Conservation (phyloP, 2,329 filamentous ascomycete genomes). For the Drechslera avenae region DNA sequence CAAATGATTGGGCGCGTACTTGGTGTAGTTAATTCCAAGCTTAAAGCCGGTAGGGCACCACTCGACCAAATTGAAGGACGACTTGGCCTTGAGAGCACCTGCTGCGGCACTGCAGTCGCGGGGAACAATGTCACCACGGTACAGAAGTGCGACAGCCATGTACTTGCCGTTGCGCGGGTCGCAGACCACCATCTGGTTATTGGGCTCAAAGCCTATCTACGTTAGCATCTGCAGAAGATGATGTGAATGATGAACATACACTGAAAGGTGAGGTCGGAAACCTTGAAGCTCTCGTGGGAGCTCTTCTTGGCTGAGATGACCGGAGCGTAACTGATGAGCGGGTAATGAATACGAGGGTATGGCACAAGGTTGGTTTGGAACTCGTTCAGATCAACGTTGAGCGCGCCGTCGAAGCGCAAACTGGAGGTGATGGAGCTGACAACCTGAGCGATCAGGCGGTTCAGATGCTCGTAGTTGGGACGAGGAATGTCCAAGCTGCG, state of each 20-base stretch:
- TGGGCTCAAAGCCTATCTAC: conserved; percentile 69
- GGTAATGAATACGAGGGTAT: conserved; percentile 76
- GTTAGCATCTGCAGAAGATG: conserved; percentile 31
- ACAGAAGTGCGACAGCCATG: conserved; percentile 74
- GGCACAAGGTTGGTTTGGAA: conserved; percentile 79
- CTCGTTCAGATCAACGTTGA: conserved; percentile 77
- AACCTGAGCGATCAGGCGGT: conserved; percentile 74
- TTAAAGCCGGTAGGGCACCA: conserved; percentile 80
- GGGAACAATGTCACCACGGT: conserved; percentile 73
- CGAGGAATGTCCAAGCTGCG: conserved; percentile 73
- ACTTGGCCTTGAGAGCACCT: conserved; percentile 70
- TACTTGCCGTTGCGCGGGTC: conserved; percentile 76
- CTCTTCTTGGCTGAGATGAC: conserved; percentile 76
- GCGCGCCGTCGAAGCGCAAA: conserved; percentile 72
- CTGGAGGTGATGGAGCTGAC: conserved; percentile 77
- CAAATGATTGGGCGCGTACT: conserved; percentile 27
- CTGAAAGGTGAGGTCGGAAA: conserved; percentile 75
- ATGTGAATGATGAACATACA: conserved; percentile 52
- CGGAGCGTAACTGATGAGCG: conserved; percentile 73
- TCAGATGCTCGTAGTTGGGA: conserved; percentile 72
- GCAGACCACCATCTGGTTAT: conserved; percentile 80
- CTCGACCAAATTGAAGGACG: conserved; percentile 74
- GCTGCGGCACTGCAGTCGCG: conserved; percentile 72
- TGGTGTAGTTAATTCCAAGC: conserved; percentile 76
- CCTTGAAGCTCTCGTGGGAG: conserved; percentile 86